These are phyloP conservation scores for Ichthyophthirius multifiliis DNA, from an alignment of 169 alveolate genomes.

Conservation along the genomic window DNA sequence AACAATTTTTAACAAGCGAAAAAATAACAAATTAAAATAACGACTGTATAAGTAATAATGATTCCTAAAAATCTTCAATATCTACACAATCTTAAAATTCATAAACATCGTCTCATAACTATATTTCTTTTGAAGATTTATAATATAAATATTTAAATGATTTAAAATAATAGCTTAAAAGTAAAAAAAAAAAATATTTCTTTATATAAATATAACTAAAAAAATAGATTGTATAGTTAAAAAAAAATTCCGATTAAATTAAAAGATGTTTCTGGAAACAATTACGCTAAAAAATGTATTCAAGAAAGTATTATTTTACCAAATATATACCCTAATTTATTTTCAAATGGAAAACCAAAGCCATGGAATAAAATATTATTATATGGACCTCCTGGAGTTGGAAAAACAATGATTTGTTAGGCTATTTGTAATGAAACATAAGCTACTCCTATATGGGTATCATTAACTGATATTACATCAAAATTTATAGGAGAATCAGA, in stretches of 20 bases:
- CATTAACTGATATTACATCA: conserved; percentile 98
- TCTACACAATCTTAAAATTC: not conserved
- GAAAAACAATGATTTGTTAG: conserved; percentile 98
- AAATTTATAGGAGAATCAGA: conserved; percentile 99
- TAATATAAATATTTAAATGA: not conserved
- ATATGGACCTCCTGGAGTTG: conserved; percentile 99
- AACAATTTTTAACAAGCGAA: not conserved
- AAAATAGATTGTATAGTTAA: conserved; percentile 27
- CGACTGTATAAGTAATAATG: not conserved
- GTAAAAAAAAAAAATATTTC: not conserved
- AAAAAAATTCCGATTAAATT: conserved; percentile 24
- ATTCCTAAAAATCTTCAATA: not conserved
- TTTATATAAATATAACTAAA: not conserved
- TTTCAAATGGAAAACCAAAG: conserved; percentile 9
- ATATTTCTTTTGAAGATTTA: not conserved
- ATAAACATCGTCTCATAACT: not conserved
- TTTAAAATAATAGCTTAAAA: not conserved
- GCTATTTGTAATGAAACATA: conserved; percentile 99
- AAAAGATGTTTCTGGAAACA: conserved; percentile 50
- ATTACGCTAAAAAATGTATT: conserved; percentile 44
- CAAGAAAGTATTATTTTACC: conserved; percentile 37
- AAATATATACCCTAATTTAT: conserved; percentile 10
- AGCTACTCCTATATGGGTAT: conserved; percentile 96
- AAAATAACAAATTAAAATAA: not conserved
- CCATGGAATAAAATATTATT: conserved; percentile 98